Evolutionary conservation across 331 rosid genomes (phyloP), one percentile per base, ranked within the genome.

Genomic region (Malus hybrid): DNA sequence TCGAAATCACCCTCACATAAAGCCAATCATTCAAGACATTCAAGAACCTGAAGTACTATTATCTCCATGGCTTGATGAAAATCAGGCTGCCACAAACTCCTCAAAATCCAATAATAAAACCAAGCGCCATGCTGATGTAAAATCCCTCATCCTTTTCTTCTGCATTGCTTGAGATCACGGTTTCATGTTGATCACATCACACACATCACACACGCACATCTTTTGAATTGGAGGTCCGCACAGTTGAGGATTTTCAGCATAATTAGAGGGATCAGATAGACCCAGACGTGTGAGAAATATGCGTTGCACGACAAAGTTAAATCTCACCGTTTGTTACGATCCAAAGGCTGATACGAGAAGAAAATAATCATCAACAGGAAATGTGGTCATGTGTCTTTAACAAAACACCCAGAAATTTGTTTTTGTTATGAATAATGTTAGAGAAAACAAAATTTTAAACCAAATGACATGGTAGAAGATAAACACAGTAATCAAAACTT

Each of bases 211-310:
- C 24, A 24, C 18, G 56, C 64, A 77, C 44, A 3, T 29, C 6
- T 46, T 60, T 1, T 67, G 3, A 27, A 85, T 74, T 16, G 78
- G 88, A 57, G 29, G 27, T 46, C 86, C 86, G 31, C 86, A 81
- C 0, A 81, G 76, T 12, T 3, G 4, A 14, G 29, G 62, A 29
- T 82, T 85, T 5, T 77, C 85, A 3, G 60, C 10, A 74, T 76
- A 85, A 16, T 18, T 16, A 4, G 56, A 9, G 5, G 71, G 60
- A 50, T 50, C 44, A 9, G 1, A 36, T 36, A 36, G 42, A 36
- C 42, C 42, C 42, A 34, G 42, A 36, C 42, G 3, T 36, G 42
- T 36, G 10, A 36, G 42, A 36, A 36, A 36, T 36, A 36, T 36
- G 42, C 10, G 1, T 36, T 36, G 42, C 32, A 31, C 5, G 5